Conservation (phyloP, 148 eudicot genomes). For the Euryodendron excelsum region DNA sequence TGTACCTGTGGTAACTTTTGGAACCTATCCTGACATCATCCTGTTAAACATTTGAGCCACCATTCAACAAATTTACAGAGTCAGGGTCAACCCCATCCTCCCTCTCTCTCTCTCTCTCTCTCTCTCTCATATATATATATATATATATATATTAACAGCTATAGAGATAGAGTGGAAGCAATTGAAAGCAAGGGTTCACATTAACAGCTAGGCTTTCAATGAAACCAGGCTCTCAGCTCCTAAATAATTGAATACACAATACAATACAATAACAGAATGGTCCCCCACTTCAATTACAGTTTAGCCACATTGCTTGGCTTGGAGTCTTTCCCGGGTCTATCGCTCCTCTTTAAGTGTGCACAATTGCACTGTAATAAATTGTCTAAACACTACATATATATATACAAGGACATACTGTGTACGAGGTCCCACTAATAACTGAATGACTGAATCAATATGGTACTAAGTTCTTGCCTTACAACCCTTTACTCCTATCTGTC, state of each 20-base stretch:
- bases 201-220: conserved; percentile 19
- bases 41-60: no score
- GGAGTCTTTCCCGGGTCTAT: not conserved
- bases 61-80: no score
- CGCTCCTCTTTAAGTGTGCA: not conserved
- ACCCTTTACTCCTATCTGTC: not conserved
- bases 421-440: no score
- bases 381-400: not conserved
- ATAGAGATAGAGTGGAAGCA: conserved; percentile 19
- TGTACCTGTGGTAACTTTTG: no score
- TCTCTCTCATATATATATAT: not conserved
- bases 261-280: not conserved
- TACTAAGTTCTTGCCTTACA: not conserved
- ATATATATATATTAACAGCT: conserved; percentile 6
- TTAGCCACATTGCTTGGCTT: not conserved
- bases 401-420: not conserved
- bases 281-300: not conserved
- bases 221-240: conserved; percentile 12
- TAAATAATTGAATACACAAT: not conserved
- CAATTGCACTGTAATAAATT: not conserved
- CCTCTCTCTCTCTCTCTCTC: not conserved
- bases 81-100: not conserved
- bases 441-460: no score
- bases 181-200: not conserved
- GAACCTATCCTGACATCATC: no score